phyloP scores from a whole-genome alignment of 129 eudicot genomes.

The Tanacetum coccineum region DNA sequence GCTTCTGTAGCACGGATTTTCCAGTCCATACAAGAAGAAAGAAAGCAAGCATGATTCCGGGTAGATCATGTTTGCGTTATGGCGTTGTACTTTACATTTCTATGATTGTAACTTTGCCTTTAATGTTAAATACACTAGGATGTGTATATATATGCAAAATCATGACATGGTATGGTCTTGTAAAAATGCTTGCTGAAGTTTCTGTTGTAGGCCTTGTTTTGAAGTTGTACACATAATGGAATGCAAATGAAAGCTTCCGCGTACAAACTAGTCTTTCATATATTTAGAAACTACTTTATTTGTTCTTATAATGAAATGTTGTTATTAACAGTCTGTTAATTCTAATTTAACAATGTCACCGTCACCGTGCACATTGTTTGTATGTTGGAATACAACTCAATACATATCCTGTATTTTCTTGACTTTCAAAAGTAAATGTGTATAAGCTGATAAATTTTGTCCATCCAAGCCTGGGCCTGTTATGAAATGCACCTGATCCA shows the following conservation, averaged over 20 bases:
- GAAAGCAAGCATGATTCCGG: slow-evolving; percentile 59
- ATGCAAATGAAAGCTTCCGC: slow-evolving; percentile 22
- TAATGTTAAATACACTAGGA: slow-evolving; percentile 16
- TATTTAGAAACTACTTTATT: neutral
- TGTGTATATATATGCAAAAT: slow-evolving; percentile 13
- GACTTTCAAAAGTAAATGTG: too few relatives aligned
- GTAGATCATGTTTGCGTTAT: slow-evolving; percentile 9
- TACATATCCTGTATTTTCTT: too few relatives aligned
- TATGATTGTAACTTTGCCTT: slow-evolving; percentile 25
- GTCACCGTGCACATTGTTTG: too few relatives aligned
- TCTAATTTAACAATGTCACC: too few relatives aligned
- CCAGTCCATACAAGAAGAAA: slow-evolving; percentile 82
- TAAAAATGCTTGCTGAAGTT: slow-evolving; percentile 22
- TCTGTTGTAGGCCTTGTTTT: slow-evolving; percentile 12
- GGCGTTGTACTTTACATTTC: slow-evolving; percentile 27
- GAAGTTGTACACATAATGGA: slow-evolving; percentile 25
- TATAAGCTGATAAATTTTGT: too few relatives aligned
- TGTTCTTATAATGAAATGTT: neutral
- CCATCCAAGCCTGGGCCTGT: too few relatives aligned
- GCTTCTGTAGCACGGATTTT: slow-evolving; percentile 85
- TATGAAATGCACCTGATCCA: too few relatives aligned
- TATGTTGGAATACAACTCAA: too few relatives aligned
- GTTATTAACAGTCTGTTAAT: neutral
- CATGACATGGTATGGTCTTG: slow-evolving; percentile 4
- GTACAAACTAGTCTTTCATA: neutral